Percentiles rank a stretch among this genome's conserved stretches.
These are phyloP conservation scores for Nakazawaea anatomiae DNA, from an alignment of 805 yeast species.

Conservation along the genomic window DNA sequence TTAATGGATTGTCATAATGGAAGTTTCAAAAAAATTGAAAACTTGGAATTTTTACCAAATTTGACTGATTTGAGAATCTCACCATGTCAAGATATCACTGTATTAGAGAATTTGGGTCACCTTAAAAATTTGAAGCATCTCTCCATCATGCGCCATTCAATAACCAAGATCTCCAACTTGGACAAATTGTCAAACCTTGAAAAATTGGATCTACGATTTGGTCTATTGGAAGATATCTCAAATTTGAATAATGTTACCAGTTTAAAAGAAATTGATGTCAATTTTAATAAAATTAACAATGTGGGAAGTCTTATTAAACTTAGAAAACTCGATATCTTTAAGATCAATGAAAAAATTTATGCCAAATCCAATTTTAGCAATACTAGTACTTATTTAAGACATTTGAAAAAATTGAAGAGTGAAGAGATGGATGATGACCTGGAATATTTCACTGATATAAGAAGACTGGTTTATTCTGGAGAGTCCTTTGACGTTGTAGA, in stretches of 20 bases:
- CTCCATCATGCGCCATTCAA: not conserved
- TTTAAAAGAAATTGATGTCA: not conserved
- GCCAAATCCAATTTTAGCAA: not conserved
- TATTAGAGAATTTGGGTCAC: not conserved
- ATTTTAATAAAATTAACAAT: not conserved
- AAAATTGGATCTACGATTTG: not conserved
- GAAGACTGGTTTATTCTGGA: not conserved
- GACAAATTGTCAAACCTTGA: not conserved
- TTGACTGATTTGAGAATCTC: not conserved
- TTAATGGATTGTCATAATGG: not conserved
- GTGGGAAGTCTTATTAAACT: not conserved
- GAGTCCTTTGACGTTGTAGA: not conserved
- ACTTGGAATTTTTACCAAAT: not conserved
- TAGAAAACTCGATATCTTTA: not conserved
- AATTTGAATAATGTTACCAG: not conserved
- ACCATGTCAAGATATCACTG: not conserved
- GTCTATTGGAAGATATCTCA: not conserved
- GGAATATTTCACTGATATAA: not conserved
- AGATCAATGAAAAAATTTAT: not conserved
- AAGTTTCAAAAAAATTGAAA: not conserved
- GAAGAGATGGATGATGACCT: not conserved
- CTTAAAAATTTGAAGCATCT: not conserved
- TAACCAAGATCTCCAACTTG: not conserved
- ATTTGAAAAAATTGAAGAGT: not conserved
- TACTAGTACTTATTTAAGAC: not conserved